Conservation (phyloP, 2,329 filamentous ascomycete species). For the Paecilomyces sp. region DNA sequence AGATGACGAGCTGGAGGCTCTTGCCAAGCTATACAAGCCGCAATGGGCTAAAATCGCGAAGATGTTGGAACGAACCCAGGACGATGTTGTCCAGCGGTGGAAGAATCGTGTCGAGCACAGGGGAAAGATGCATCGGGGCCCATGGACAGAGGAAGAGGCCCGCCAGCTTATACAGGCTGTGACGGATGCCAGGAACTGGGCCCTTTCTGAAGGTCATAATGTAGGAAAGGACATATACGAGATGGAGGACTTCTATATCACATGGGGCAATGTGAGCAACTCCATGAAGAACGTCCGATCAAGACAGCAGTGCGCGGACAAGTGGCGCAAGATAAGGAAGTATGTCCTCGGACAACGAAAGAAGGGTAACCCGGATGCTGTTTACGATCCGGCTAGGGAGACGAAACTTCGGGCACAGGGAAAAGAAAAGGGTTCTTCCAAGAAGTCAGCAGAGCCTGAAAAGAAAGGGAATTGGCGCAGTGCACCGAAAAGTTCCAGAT, state of each 20-base stretch:
- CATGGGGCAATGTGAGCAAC: constrained; percentile 26
- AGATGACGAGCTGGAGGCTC: constrained; percentile 30
- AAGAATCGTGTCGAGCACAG: constrained; percentile 34
- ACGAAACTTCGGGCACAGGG: neutral
- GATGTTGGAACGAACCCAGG: constrained; percentile 29
- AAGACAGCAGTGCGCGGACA: constrained; percentile 33
- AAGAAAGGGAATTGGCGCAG: neutral
- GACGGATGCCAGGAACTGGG: constrained; percentile 13
- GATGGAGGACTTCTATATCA: constrained; percentile 23
- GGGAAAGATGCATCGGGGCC: constrained; percentile 24
- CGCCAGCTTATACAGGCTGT: constrained; percentile 19
- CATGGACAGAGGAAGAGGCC: constrained; percentile 30
- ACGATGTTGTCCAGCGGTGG: constrained; percentile 38
- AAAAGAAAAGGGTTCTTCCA: neutral
- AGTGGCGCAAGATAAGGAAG: constrained; percentile 27
- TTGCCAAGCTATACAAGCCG: constrained; percentile 23
- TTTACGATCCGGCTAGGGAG: constrained; percentile 13
- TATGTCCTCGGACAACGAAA: constrained; percentile 13
- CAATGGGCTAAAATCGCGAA: constrained; percentile 32
- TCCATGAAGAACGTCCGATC: constrained; percentile 22
- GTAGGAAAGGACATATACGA: constrained; percentile 30
- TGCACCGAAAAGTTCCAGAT: constrained; percentile 1
- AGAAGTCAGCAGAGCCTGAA: neutral
- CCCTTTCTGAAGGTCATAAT: constrained; percentile 10
- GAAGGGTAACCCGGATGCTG: constrained; percentile 15